Conservation (phyloP, 1,139 yeast species). For the Suhomyces terraborum region DNA sequence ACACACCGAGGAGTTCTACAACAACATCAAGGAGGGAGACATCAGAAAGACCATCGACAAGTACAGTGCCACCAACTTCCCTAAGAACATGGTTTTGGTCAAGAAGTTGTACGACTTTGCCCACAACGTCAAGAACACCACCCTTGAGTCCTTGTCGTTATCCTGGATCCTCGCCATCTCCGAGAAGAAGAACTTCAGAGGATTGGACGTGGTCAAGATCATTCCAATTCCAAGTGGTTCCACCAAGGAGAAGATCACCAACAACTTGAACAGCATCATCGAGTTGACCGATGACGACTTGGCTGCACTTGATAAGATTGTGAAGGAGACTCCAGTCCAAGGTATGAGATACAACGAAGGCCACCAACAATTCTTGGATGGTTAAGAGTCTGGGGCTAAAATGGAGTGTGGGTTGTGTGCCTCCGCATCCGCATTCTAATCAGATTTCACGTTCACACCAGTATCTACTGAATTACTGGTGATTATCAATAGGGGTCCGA, state of each 20-base stretch:
- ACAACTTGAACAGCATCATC: slow-evolving; percentile 51
- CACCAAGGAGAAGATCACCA: slow-evolving; percentile 56
- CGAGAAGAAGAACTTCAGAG: slow-evolving; percentile 29
- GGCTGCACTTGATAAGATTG: slow-evolving; percentile 46
- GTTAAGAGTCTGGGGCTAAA: slow-evolving; percentile 1
- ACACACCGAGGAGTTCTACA: slow-evolving; percentile 31
- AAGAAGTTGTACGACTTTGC: slow-evolving; percentile 47
- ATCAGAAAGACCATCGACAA: slow-evolving; percentile 55
- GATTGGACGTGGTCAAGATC: slow-evolving; percentile 47
- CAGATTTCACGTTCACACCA: too few relatives aligned
- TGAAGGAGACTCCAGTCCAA: slow-evolving; percentile 37
- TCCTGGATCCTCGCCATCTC: slow-evolving; percentile 62
- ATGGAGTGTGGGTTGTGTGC: too few relatives aligned
- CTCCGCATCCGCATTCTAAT: too few relatives aligned
- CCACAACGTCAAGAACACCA: slow-evolving; percentile 45
- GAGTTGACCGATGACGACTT: slow-evolving; percentile 56
- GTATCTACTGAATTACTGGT: too few relatives aligned
- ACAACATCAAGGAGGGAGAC: slow-evolving; percentile 56
- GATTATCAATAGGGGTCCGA: too few relatives aligned
- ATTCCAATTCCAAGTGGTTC: slow-evolving; percentile 82
- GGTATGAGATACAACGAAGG: slow-evolving; percentile 53
- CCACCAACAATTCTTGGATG: slow-evolving; percentile 11
- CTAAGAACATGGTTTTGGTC: slow-evolving; percentile 52
- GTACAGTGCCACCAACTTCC: slow-evolving; percentile 57
- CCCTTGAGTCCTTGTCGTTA: slow-evolving; percentile 69